Evolutionary conservation across 2,329 filamentous ascomycete species (phyloP).

Genomic region (Colletotrichum sp.): DNA sequence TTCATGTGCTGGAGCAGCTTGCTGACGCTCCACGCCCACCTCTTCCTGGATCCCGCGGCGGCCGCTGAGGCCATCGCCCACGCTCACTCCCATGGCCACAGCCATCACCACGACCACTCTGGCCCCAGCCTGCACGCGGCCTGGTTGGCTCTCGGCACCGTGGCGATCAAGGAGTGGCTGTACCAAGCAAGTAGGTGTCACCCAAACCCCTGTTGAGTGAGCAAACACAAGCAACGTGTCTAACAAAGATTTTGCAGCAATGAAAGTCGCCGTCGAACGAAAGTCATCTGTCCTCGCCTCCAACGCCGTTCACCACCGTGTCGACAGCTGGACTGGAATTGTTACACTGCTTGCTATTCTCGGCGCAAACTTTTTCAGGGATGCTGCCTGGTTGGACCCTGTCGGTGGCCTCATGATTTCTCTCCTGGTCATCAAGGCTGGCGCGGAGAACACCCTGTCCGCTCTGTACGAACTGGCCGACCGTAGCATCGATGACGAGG

Average conservation of each 20-base stretch:
- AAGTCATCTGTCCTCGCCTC: constrained; percentile 96
- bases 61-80: constrained; percentile 59
- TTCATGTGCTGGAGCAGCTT: constrained; percentile 88
- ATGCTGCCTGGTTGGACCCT: constrained; percentile 92
- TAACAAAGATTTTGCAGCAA: constrained; percentile 58
- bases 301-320: constrained; percentile 94
- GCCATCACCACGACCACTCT: constrained; percentile 66
- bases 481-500: constrained; percentile 83
- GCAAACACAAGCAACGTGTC: not conserved
- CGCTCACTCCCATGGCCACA: constrained; percentile 68
- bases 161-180: constrained; percentile 94
- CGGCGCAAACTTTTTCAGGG: constrained; percentile 83
- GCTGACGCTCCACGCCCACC: constrained; percentile 72
- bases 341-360: constrained; percentile 90
- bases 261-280: constrained; percentile 93
- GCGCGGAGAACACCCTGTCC: constrained; percentile 81
- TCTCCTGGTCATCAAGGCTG: constrained; percentile 89
- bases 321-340: constrained; percentile 94
- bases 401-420: constrained; percentile 93
- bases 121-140: constrained; percentile 91
- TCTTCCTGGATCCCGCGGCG: constrained; percentile 67
- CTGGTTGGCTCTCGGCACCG: constrained; percentile 90
- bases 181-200: constrained; percentile 88
- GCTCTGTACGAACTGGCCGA: constrained; percentile 92
- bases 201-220: not conserved